phyloP scores from a whole-genome alignment of 495 filamentous ascomycete genomes.

The Hyaloscypha variabilis region DNA sequence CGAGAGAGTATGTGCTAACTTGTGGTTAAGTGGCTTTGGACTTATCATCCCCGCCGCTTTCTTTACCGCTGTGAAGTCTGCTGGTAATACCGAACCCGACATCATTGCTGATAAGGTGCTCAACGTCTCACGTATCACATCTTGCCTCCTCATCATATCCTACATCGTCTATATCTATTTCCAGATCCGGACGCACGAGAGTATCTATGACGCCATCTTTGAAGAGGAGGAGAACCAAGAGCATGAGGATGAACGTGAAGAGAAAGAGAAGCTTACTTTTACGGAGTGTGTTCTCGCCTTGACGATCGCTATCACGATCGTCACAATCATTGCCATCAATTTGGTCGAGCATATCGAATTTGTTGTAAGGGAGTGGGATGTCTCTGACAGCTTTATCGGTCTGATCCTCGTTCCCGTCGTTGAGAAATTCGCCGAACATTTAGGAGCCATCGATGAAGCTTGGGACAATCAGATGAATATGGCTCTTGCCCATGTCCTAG shows the following conservation, averaged over 20 bases:
- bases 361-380: conserved; percentile 58
- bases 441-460: conserved; percentile 92
- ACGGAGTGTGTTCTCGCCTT: conserved; percentile 74
- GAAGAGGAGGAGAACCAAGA: conserved; percentile 72
- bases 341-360: conserved; percentile 78
- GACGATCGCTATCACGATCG: conserved; percentile 66
- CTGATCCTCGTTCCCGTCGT: conserved; percentile 82
- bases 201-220: conserved; percentile 72
- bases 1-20: background rate
- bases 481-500: conserved; percentile 86
- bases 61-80: conserved; percentile 56
- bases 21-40: conserved; percentile 61
- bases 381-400: conserved; percentile 82
- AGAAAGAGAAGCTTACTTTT: conserved; percentile 74
- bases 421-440: conserved; percentile 89
- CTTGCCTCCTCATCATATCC: conserved; percentile 78
- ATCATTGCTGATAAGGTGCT: conserved; percentile 52
- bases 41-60: conserved; percentile 85
- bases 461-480: conserved; percentile 90
- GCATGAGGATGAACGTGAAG: conserved; percentile 65
- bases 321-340: conserved; percentile 79
- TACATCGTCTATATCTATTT: conserved; percentile 81
- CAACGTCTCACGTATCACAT: conserved; percentile 72
- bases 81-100: conserved; percentile 31
- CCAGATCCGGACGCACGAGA: conserved; percentile 81